phyloP scores from a whole-genome alignment of 345 rosid species.

The Eutrema yunnanense region DNA sequence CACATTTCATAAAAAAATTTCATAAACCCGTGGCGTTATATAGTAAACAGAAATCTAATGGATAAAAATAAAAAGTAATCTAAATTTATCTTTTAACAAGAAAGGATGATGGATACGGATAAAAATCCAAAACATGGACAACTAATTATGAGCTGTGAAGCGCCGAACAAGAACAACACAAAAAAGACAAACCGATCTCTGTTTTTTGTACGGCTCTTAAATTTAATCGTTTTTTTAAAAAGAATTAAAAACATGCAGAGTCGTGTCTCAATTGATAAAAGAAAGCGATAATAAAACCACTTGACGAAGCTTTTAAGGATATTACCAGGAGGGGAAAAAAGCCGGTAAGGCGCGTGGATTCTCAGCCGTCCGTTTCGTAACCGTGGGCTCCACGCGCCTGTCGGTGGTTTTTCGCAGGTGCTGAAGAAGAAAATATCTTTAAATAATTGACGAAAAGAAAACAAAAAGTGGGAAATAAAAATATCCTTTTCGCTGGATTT shows the following conservation, averaged over 20 bases:
- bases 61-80: background rate
- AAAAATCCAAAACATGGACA: conserved; percentile 10
- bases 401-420: conserved; percentile 9
- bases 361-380: conserved; percentile 22
- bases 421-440: conserved; percentile 15
- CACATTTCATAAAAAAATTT: no score
- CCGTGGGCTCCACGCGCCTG: conserved; percentile 31
- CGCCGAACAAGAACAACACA: conserved; percentile 21
- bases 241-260: conserved; percentile 10
- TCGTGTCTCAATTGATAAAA: conserved; percentile 22
- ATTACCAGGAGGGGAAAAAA: background rate
- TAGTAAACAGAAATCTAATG: background rate
- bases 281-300: background rate
- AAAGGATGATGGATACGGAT: background rate
- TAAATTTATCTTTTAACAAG: background rate
- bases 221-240: background rate
- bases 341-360: conserved; percentile 28
- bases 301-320: background rate
- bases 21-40: background rate
- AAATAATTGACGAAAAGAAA: background rate
- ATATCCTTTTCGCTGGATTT: background rate
- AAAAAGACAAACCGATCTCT: conserved; percentile 18
- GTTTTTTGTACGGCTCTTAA: conserved; percentile 29
- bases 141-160: conserved; percentile 24
- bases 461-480: background rate